Conservation (phyloP, 352 stramenopile genomes). For the Lagenidium sp. region DNA sequence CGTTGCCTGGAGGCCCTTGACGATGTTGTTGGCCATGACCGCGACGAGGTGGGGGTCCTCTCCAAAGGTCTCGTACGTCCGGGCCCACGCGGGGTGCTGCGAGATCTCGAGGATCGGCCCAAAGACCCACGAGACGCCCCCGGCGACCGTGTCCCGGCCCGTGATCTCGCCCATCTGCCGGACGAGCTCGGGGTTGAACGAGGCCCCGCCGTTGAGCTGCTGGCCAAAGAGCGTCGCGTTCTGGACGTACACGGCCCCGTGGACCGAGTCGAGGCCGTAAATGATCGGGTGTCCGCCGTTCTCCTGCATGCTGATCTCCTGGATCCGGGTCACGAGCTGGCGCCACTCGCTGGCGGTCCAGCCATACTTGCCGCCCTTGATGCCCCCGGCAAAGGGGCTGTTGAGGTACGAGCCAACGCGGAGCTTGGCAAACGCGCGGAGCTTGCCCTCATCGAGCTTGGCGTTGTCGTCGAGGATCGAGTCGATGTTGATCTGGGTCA, state of each 20-base stretch:
- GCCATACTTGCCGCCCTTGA: conserved; percentile 16
- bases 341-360: conserved; percentile 50
- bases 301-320: conserved; percentile 34
- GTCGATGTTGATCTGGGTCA: conserved; percentile 80
- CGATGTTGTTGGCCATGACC: conserved; percentile 34
- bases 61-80: conserved; percentile 82
- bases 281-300: conserved; percentile 39
- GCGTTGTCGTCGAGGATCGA: conserved; percentile 33
- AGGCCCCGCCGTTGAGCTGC: conserved; percentile 64
- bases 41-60: conserved; percentile 60
- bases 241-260: conserved; percentile 57
- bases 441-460: conserved; percentile 31
- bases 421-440: conserved; percentile 44
- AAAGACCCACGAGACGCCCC: conserved; percentile 74
- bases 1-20: conserved; percentile 32
- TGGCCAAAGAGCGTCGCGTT: conserved; percentile 61
- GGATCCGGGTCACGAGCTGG: conserved; percentile 33
- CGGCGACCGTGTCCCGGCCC: conserved; percentile 46
- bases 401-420: conserved; percentile 70
- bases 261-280: conserved; percentile 66
- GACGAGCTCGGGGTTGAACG: conserved; percentile 57
- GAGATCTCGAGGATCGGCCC: conserved; percentile 66
- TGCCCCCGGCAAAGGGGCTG: conserved; percentile 20
- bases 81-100: conserved; percentile 46
- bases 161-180: conserved; percentile 34